These are phyloP conservation scores for Aegilops speltoides DNA, from an alignment of 176 grass and related monocot genomes.

Conservation along the genomic window DNA sequence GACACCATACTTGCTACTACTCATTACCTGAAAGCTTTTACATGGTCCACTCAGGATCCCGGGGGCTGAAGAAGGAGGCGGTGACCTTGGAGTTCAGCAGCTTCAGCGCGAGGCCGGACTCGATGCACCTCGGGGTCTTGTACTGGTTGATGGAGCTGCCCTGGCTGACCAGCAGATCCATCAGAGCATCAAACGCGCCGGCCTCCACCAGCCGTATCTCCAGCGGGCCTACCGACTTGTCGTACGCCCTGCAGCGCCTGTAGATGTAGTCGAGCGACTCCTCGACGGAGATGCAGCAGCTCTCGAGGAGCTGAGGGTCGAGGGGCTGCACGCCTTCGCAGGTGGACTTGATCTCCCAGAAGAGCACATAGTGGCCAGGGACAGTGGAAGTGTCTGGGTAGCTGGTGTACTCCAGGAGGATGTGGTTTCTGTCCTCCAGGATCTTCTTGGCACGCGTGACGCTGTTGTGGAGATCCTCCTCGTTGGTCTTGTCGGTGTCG, in stretches of 20 bases:
- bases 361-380: constrained; percentile 77
- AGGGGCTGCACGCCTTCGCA: not conserved
- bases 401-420: constrained; percentile 81
- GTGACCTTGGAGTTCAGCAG: constrained; percentile 64
- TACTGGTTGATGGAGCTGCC: constrained; percentile 90
- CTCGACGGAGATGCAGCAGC: constrained; percentile 57
- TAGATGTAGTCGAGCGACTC: constrained; percentile 76
- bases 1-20: not conserved
- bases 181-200: constrained; percentile 69
- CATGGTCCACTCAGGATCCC: constrained; percentile 57
- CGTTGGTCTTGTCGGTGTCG: constrained; percentile 73
- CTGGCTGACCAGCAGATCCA: constrained; percentile 72
- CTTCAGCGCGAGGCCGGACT: constrained; percentile 41
- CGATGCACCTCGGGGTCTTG: constrained; percentile 74
- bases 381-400: constrained; percentile 52
- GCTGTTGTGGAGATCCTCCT: constrained; percentile 79
- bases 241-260: constrained; percentile 58
- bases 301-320: constrained; percentile 46
- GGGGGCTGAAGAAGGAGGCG: constrained; percentile 53
- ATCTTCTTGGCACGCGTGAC: constrained; percentile 50
- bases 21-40: constrained; percentile 17
- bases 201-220: constrained; percentile 68
- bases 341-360: constrained; percentile 74
- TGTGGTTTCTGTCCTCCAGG: constrained; percentile 46
- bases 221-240: constrained; percentile 70